A percentile compares a stretch with the other conserved stretches of the same genome.
These are phyloP conservation scores for Colletotrichum nymphaeae DNA, from an alignment of 2,329 filamentous ascomycete species.

Conservation along the genomic window DNA sequence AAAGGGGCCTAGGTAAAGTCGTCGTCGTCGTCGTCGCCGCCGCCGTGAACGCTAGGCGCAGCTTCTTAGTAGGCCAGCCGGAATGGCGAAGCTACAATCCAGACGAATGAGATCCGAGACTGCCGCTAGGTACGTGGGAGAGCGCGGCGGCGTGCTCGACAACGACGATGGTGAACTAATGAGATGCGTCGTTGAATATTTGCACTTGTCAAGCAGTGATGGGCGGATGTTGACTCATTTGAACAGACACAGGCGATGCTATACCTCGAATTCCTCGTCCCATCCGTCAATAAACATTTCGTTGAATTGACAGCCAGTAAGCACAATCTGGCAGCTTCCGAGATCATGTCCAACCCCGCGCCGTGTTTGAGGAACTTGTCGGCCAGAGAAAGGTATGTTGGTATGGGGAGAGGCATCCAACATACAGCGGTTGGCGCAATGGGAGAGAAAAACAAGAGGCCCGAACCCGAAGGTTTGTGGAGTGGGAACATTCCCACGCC, in stretches of 20 bases:
- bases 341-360: background rate
- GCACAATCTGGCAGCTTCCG: background rate
- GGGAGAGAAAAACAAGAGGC: background rate
- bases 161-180: constrained; percentile 15
- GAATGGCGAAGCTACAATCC: constrained; percentile 18
- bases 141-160: constrained; percentile 15
- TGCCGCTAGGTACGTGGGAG: background rate
- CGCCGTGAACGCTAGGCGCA: background rate
- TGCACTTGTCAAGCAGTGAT: constrained; percentile 15
- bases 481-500: constrained; percentile 24
- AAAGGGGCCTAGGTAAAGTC: constrained; percentile 8
- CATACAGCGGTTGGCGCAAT: background rate
- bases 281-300: background rate
- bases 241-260: background rate
- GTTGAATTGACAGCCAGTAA: background rate
- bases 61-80: background rate
- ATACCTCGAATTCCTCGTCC: background rate
- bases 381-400: background rate
- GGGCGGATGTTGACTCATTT: background rate
- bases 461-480: background rate
- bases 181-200: constrained; percentile 4
- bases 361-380: background rate
- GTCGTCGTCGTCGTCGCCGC: background rate
- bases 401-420: background rate
- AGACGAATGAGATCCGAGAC: constrained; percentile 19